These are phyloP conservation scores for Penicillium sp. DNA, from an alignment of 2,329 filamentous ascomycete genomes.

Conservation along the genomic window DNA sequence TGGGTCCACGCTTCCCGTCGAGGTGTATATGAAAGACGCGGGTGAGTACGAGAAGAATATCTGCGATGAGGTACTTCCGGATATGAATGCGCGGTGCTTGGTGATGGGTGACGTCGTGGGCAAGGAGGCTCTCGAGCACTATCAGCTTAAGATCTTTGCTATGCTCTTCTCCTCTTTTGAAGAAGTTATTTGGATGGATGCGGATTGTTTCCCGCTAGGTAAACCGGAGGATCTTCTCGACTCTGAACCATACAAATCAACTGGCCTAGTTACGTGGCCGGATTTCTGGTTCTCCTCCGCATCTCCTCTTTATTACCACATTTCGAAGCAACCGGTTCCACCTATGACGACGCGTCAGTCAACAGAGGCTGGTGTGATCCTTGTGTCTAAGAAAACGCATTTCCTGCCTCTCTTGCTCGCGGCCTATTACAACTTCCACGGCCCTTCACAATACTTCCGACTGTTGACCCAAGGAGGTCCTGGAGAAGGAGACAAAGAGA, in stretches of 20 bases:
- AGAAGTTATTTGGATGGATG: slow-evolving; percentile 59
- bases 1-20: slow-evolving; percentile 51
- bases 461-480: slow-evolving; percentile 40
- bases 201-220: slow-evolving; percentile 54
- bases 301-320: slow-evolving; percentile 44
- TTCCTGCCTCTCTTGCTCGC: slow-evolving; percentile 34
- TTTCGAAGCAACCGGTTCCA: slow-evolving; percentile 37
- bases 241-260: slow-evolving; percentile 52
- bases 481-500: slow-evolving; percentile 42
- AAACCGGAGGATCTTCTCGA: slow-evolving; percentile 50
- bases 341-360: slow-evolving; percentile 36
- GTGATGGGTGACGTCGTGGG: slow-evolving; percentile 45
- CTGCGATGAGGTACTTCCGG: slow-evolving; percentile 41
- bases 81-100: slow-evolving; percentile 43
- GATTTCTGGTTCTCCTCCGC: slow-evolving; percentile 52
- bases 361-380: slow-evolving; percentile 37
- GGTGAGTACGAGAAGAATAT: slow-evolving; percentile 42
- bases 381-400: slow-evolving; percentile 39
- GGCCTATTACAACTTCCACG: slow-evolving; percentile 40
- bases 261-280: slow-evolving; percentile 58
- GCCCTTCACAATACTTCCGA: slow-evolving; percentile 38
- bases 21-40: slow-evolving; percentile 43
- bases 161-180: slow-evolving; percentile 60
- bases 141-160: slow-evolving; percentile 58
- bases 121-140: slow-evolving; percentile 42